These are phyloP conservation scores for Pascua guehoae DNA, from an alignment of 1,284 basidiomycete species.

Conservation along the genomic window DNA sequence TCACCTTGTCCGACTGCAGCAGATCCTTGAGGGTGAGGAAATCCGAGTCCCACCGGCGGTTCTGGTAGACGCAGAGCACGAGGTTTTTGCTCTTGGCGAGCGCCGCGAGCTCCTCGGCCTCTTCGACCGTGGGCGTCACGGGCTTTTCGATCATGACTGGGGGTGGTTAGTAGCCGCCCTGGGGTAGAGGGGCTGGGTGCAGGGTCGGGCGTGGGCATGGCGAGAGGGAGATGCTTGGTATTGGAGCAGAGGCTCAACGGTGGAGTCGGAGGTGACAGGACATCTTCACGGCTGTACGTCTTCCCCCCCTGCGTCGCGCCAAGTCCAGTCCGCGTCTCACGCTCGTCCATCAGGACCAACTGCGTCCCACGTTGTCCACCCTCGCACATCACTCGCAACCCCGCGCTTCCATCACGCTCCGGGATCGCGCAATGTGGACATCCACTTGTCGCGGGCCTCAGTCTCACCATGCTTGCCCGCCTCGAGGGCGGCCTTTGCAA, in stretches of 20 bases:
- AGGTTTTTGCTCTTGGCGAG: conserved; percentile 65
- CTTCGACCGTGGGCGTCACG: conserved; percentile 61
- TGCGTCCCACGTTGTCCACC: too few species aligned
- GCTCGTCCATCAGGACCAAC: background rate
- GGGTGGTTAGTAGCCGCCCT: background rate
- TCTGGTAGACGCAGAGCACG: conserved; percentile 70
- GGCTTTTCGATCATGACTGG: conserved; percentile 75
- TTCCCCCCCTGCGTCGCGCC: too few species aligned
- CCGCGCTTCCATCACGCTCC: too few species aligned
- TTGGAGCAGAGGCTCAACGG: too few species aligned
- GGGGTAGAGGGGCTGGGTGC: too few species aligned
- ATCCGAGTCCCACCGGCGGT: conserved; percentile 57
- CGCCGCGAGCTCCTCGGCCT: conserved; percentile 65
- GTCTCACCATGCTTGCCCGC: conserved; percentile 70
- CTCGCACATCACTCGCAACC: too few species aligned
- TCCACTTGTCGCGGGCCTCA: conserved; percentile 52
- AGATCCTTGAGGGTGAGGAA: conserved; percentile 70
- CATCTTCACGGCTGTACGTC: too few species aligned
- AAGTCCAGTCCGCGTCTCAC: too few species aligned
- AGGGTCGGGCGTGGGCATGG: too few species aligned
- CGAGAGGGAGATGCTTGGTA: too few species aligned
- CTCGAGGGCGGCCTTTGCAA: conserved; percentile 55
- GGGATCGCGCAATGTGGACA: too few species aligned
- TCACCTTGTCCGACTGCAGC: conserved; percentile 55
- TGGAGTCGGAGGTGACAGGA: too few species aligned